Evolutionary conservation across 352 stramenopile genomes (phyloP).

Genomic region (Pythium chondricola): DNA sequence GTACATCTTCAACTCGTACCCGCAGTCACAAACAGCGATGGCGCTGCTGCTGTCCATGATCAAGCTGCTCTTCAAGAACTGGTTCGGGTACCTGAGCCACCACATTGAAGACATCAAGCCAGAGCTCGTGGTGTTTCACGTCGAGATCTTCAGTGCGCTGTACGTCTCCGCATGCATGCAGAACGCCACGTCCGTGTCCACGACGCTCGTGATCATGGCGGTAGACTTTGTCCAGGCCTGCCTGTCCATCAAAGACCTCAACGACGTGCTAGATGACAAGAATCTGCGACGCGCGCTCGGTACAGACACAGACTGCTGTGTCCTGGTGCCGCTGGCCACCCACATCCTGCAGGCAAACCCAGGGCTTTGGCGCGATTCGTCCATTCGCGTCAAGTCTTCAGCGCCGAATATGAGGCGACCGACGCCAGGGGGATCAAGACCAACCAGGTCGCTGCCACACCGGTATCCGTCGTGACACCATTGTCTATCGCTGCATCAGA

Average conservation of each 20-base stretch:
- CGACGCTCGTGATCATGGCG: conserved; percentile 15
- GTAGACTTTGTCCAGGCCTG: conserved; percentile 16
- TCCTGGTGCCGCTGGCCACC: background rate
- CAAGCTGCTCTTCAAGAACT: conserved; percentile 28
- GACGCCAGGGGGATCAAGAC: no score
- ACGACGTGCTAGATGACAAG: conserved; percentile 8
- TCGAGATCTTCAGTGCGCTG: conserved; percentile 35
- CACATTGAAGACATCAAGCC: conserved; percentile 22
- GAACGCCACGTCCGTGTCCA: conserved; percentile 12
- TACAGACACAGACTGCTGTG: background rate
- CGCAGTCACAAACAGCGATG: conserved; percentile 3
- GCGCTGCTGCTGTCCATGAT: conserved; percentile 24
- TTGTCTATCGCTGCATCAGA: background rate
- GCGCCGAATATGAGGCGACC: background rate
- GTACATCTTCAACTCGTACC: conserved; percentile 8
- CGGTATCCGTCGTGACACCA: no score
- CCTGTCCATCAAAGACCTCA: conserved; percentile 13
- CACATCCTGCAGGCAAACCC: conserved; percentile 1
- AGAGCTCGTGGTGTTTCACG: conserved; percentile 22
- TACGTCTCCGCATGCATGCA: conserved; percentile 30
- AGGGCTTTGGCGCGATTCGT: background rate
- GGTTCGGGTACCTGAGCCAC: conserved; percentile 10
- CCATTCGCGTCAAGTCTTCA: conserved; percentile 1
- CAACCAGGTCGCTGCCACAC: no score
- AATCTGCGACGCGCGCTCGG: background rate